Conservation (phyloP, 2,329 filamentous ascomycete species). For the Cordyceps tenuipes region DNA sequence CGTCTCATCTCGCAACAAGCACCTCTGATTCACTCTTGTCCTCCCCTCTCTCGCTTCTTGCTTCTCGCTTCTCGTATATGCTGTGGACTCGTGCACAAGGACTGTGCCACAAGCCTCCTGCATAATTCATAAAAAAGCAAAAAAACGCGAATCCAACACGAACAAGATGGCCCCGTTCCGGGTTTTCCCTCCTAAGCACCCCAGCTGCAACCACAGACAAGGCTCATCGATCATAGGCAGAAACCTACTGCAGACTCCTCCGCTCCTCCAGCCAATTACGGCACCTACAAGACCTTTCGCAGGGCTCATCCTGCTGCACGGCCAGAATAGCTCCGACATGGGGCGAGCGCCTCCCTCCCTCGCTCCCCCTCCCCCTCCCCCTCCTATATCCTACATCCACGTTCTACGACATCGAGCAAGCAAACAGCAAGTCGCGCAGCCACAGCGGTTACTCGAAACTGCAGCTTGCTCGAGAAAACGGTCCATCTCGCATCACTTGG, state of each 20-base stretch:
- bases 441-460: background rate
- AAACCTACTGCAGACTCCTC: background rate
- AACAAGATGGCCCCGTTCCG: background rate
- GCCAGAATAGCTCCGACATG: background rate
- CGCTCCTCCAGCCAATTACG: background rate
- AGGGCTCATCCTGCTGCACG: background rate
- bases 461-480: background rate
- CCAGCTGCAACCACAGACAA: background rate
- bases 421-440: background rate
- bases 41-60: background rate
- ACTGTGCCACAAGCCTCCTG: background rate
- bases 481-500: background rate
- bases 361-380: background rate
- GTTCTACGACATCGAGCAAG: background rate
- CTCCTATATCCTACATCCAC: background rate
- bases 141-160: slow-evolving; percentile 10
- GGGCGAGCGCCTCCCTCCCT: background rate
- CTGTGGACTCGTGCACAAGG: background rate
- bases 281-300: background rate
- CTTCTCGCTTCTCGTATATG: background rate
- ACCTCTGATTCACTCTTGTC: background rate
- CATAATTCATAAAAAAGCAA: slow-evolving; percentile 4
- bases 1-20: background rate
- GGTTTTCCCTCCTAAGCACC: background rate
- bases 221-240: background rate